phyloP scores from a whole-genome alignment of 2,329 filamentous ascomycete species.

The Xylaria sp. region DNA sequence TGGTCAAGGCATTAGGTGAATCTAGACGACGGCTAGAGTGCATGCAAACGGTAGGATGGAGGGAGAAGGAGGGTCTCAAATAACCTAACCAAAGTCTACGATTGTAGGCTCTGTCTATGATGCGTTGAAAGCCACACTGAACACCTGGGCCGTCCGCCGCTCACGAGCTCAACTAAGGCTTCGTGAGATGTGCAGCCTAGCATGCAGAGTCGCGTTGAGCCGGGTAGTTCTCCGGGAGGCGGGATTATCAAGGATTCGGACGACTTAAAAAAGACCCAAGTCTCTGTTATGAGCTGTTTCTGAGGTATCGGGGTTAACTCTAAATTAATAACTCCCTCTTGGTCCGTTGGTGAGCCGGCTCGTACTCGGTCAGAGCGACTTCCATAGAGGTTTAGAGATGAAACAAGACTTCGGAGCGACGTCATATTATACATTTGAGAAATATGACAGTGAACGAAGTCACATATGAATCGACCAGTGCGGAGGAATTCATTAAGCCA shows the following conservation, averaged over 20 bases:
- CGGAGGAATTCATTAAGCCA: neutral
- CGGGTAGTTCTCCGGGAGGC: no score
- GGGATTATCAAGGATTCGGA: neutral
- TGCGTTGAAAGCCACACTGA: neutral
- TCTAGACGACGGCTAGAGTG: no score
- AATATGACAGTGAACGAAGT: neutral
- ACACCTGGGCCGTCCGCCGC: no score
- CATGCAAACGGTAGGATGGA: no score
- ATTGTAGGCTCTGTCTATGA: no score
- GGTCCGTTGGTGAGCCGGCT: neutral
- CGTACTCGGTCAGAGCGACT: neutral
- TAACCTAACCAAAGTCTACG: no score
- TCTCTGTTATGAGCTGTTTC: neutral
- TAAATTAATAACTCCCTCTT: neutral
- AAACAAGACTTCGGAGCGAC: neutral
- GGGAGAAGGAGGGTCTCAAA: no score
- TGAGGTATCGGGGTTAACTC: neutral
- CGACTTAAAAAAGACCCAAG: neutral
- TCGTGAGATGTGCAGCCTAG: neutral
- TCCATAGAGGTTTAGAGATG: neutral
- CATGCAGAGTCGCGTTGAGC: neutral
- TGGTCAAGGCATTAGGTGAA: no score
- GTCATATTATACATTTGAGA: neutral
- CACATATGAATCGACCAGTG: neutral
- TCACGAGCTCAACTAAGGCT: neutral